Conservation (phyloP, 2,329 filamentous ascomycete species). For the Pyricularia pennisetigena region DNA sequence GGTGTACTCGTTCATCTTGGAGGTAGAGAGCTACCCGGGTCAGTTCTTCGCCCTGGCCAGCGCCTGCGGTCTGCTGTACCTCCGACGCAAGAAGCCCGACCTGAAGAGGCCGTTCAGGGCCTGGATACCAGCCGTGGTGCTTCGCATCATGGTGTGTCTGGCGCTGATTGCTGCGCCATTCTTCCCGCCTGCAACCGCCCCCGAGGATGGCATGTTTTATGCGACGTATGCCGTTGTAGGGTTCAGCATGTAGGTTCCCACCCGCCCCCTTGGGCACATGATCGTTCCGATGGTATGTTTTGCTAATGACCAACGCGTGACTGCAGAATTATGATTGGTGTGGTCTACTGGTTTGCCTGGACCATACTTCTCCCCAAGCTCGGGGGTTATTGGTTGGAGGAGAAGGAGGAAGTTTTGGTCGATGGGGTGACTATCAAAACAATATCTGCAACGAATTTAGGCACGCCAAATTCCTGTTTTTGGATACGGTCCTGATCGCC, state of each 20-base stretch:
- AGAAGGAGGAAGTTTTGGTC: conserved; percentile 45
- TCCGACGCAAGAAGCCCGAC: conserved; percentile 50
- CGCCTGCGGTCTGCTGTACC: conserved; percentile 46
- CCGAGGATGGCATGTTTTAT: conserved; percentile 36
- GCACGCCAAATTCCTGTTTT: too few species aligned
- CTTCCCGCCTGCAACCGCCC: conserved; percentile 43
- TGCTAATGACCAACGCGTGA: not conserved
- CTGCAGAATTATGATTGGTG: conserved; percentile 42
- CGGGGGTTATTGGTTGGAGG: conserved; percentile 52
- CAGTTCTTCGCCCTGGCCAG: conserved; percentile 51
- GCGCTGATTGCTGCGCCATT: conserved; percentile 51
- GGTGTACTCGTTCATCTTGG: conserved; percentile 64
- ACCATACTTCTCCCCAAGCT: conserved; percentile 49
- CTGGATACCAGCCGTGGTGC: conserved; percentile 48
- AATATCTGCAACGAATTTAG: too few species aligned
- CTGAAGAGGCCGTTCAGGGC: conserved; percentile 55
- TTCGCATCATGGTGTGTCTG: conserved; percentile 43
- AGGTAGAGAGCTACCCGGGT: conserved; percentile 59
- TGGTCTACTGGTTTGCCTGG: conserved; percentile 62
- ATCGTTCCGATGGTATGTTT: not conserved
- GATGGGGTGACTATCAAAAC: conserved; percentile 65
- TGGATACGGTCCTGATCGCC: too few species aligned
- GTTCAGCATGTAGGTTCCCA: conserved; percentile 36
- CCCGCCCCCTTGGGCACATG: not conserved
- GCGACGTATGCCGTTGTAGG: conserved; percentile 45